Percentiles rank a stretch among this genome's conserved stretches.
These are phyloP conservation scores for Penicillium lividum DNA, from an alignment of 495 filamentous ascomycete species.

Conservation along the genomic window DNA sequence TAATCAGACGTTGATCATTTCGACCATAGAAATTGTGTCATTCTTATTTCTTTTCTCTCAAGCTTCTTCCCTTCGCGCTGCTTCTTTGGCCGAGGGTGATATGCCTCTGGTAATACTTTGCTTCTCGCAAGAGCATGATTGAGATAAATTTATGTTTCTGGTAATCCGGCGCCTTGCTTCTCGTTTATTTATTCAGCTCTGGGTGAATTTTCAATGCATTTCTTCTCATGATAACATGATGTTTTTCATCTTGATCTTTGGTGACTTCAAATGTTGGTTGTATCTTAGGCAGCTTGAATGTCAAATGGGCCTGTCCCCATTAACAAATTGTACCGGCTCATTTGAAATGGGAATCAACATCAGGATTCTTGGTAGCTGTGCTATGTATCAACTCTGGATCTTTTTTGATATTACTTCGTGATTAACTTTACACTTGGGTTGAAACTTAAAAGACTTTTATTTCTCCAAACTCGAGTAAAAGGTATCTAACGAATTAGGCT, in stretches of 20 bases:
- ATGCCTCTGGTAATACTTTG: constrained; percentile 2
- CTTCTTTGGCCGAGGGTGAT: background rate
- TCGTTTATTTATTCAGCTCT: background rate
- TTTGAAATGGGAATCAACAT: background rate
- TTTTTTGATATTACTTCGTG: too few species aligned
- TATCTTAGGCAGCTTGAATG: background rate
- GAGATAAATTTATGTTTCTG: constrained; percentile 14
- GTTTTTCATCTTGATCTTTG: background rate
- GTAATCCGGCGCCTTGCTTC: constrained; percentile 3
- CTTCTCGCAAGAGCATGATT: constrained; percentile 12
- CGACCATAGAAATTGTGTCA: constrained; percentile 23
- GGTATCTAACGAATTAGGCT: constrained; percentile 15
- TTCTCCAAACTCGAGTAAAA: constrained; percentile 5
- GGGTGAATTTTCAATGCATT: constrained; percentile 1
- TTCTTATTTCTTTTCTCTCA: constrained; percentile 6
- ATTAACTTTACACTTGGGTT: background rate
- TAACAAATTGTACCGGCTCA: background rate
- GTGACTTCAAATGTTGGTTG: background rate
- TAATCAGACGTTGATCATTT: constrained; percentile 12
- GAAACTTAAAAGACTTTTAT: constrained; percentile 16
- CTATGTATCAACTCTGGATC: too few species aligned
- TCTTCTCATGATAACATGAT: constrained; percentile 1
- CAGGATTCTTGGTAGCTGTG: too few species aligned
- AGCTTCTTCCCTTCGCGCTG: background rate
- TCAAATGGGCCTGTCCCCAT: background rate